phyloP scores from a whole-genome alignment of 495 filamentous ascomycete species.

The Trichoderma reesei region DNA sequence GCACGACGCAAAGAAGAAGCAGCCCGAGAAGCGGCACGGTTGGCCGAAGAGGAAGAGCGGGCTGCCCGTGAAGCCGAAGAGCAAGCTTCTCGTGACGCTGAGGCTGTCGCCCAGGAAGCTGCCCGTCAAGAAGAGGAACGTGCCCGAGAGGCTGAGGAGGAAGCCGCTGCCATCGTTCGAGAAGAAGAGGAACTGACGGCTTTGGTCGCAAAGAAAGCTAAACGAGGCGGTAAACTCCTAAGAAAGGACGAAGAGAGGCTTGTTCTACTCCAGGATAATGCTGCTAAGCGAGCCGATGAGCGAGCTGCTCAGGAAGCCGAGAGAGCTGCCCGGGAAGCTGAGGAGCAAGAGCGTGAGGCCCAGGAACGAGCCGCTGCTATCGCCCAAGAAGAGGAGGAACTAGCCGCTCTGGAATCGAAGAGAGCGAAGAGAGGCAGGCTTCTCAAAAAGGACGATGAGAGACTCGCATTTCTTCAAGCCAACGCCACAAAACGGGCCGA shows the following conservation, averaged over 20 bases:
- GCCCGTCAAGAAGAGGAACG: conserved; percentile 10
- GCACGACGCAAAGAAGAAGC: neutral
- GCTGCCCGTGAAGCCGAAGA: conserved; percentile 17
- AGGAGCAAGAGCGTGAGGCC: neutral
- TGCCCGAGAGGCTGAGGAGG: neutral
- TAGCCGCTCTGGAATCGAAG: conserved; percentile 18
- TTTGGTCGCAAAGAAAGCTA: neutral
- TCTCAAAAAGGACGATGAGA: conserved; percentile 16
- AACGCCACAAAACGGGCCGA: conserved; percentile 28
- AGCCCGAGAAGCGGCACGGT: conserved; percentile 11
- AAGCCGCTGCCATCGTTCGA: neutral
- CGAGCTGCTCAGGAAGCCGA: conserved; percentile 14
- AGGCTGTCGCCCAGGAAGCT: conserved; percentile 17
- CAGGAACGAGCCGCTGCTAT: conserved; percentile 1
- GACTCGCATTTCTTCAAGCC: conserved; percentile 14
- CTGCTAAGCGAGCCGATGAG: conserved; percentile 12
- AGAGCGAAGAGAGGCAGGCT: conserved; percentile 12
- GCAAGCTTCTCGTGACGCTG: neutral
- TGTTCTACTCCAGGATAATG: neutral
- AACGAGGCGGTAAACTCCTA: neutral
- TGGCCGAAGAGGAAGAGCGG: conserved; percentile 8
- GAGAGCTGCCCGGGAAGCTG: conserved; percentile 25
- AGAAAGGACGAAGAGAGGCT: conserved; percentile 4
- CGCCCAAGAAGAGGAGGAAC: conserved; percentile 2
- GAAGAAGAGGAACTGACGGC: conserved; percentile 9